A percentile compares a stretch with the other conserved stretches of the same genome.
Conservation (phyloP, 2,329 filamentous ascomycete species). For the Aspergillus sp. region DNA sequence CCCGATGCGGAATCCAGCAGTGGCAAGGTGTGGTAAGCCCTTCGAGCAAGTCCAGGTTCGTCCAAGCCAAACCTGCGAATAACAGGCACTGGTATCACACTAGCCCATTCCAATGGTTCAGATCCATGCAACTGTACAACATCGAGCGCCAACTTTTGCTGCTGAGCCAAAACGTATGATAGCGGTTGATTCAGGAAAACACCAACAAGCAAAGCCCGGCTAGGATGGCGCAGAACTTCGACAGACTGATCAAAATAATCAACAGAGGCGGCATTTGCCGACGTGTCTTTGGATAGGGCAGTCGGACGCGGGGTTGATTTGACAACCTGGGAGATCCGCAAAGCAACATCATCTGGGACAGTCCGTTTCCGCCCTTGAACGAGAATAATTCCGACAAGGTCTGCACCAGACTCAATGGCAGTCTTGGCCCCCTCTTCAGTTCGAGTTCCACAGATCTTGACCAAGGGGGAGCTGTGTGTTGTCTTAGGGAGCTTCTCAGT, state of each 20-base stretch:
- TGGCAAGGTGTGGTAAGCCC: conserved; percentile 78
- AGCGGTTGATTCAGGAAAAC: conserved; percentile 92
- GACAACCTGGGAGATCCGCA: conserved; percentile 74
- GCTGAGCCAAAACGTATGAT: conserved; percentile 72
- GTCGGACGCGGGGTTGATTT: conserved; percentile 45
- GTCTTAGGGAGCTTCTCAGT: conserved; percentile 15
- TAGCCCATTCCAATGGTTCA: conserved; percentile 89
- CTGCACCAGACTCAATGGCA: conserved; percentile 81
- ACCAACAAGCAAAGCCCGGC: conserved; percentile 75
- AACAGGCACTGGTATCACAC: conserved; percentile 84
- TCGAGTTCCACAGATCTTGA: conserved; percentile 94
- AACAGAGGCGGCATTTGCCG: conserved; percentile 21
- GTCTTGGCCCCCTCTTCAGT: conserved; percentile 72
- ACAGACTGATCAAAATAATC: conserved; percentile 68
- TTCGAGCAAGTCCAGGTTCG: conserved; percentile 64
- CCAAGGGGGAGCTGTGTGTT: conserved; percentile 51
- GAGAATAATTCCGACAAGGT: conserved; percentile 88
- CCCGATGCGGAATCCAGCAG: conserved; percentile 84
- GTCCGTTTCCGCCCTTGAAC: conserved; percentile 76
- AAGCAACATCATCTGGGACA: conserved; percentile 71
- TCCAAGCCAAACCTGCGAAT: conserved; percentile 78
- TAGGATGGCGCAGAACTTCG: conserved; percentile 44
- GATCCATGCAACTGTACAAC: conserved; percentile 88
- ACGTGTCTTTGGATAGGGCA: conserved; percentile 2
- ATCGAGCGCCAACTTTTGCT: conserved; percentile 72